phyloP scores from a whole-genome alignment of 768 basidiomycete genomes.

The Tulasnella sp. region DNA sequence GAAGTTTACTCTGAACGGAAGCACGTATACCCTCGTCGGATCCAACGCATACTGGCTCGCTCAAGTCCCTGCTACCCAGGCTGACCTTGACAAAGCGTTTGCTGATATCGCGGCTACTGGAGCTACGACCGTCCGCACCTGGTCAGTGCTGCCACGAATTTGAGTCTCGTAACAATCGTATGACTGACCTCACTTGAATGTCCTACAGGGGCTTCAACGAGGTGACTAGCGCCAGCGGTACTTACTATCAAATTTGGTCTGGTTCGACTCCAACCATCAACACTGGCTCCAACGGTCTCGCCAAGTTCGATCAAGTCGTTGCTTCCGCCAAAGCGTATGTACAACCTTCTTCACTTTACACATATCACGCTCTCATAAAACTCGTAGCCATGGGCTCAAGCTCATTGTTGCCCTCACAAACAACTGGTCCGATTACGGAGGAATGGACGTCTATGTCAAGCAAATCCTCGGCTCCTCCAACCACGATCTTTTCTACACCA shows the following conservation, averaged over 20 bases:
- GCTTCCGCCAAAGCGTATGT: conserved; percentile 44
- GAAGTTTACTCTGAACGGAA: conserved; percentile 44
- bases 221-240: conserved; percentile 41
- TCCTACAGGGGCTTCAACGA: conserved; percentile 48
- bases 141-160: conserved; percentile 28
- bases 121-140: conserved; percentile 48
- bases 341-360: neutral
- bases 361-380: neutral
- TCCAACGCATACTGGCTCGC: conserved; percentile 41
- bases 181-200: neutral
- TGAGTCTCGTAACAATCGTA: neutral
- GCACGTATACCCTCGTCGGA: conserved; percentile 26
- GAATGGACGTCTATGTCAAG: conserved; percentile 60
- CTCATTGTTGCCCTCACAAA: conserved; percentile 46
- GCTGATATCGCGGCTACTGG: conserved; percentile 45
- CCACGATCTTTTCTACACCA: conserved; percentile 56
- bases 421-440: conserved; percentile 39
- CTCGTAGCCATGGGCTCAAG: conserved; percentile 40
- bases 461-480: conserved; percentile 31
- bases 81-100: conserved; percentile 45
- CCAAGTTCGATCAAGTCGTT: conserved; percentile 41
- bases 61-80: conserved; percentile 40
- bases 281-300: conserved; percentile 45
- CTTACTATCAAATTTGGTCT: conserved; percentile 50
- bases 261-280: conserved; percentile 47